Percentiles rank a stretch among this genome's conserved stretches.
phyloP scores from a whole-genome alignment of 73 alveolate species.

The Tetrahymena malaccensis region DNA sequence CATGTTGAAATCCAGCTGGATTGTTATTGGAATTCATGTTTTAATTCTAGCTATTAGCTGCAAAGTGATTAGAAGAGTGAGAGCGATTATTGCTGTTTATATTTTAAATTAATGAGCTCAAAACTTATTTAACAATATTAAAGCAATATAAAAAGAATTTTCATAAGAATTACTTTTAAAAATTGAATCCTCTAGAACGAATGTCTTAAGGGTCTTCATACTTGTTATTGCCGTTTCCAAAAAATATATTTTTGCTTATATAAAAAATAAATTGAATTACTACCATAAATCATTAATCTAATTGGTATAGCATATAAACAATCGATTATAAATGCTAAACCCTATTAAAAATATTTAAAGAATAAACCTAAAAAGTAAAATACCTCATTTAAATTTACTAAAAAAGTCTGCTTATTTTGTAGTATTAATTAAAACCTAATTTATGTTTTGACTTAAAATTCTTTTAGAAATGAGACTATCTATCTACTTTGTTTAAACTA shows the following conservation, averaged over 20 bases:
- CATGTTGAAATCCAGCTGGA: not conserved
- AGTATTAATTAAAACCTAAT: not conserved
- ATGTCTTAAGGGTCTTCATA: not conserved
- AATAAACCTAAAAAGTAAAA: too few relatives aligned
- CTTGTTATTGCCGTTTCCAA: not conserved
- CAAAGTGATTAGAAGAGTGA: not conserved
- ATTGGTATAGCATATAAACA: not conserved
- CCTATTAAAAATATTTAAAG: too few relatives aligned
- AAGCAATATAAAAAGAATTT: not conserved
- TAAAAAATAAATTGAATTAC: not conserved
- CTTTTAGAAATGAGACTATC: not conserved
- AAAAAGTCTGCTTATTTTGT: not conserved
- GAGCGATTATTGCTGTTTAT: not conserved
- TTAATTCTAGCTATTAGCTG: not conserved
- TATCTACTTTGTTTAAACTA: too few relatives aligned
- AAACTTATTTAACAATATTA: too few relatives aligned
- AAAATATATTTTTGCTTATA: not conserved
- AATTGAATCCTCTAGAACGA: not conserved
- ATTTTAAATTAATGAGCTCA: not conserved
- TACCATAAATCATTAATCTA: not conserved
- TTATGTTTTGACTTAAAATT: too few relatives aligned
- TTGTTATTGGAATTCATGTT: not conserved
- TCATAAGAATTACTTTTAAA: not conserved
- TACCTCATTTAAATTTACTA: not conserved
- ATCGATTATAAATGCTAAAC: not conserved